A percentile compares a stretch with the other conserved stretches of the same genome.
These are phyloP conservation scores for Colletotrichum tamarilloi DNA, from an alignment of 2,329 filamentous ascomycete species.

Conservation along the genomic window DNA sequence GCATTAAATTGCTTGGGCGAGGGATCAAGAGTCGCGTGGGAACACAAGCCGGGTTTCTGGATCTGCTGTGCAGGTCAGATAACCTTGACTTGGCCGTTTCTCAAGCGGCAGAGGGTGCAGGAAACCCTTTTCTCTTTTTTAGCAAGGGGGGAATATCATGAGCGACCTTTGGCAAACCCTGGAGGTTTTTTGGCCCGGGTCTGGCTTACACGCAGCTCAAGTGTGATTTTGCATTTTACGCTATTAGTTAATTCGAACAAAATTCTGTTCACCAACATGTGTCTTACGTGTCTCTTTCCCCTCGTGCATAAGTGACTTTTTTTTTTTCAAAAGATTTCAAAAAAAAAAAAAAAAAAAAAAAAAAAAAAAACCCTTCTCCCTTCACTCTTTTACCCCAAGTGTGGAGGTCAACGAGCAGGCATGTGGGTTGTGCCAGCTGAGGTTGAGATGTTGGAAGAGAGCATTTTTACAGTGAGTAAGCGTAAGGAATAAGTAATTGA, in stretches of 20 bases:
- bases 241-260: conserved; percentile 57
- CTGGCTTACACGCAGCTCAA: conserved; percentile 51
- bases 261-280: conserved; percentile 31
- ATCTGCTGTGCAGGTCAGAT: conserved; percentile 26
- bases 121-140: conserved; percentile 45
- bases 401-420: background rate
- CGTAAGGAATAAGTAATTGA: background rate
- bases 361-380: too few species aligned
- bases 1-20: conserved; percentile 9
- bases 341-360: too few species aligned
- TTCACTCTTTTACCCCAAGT: background rate
- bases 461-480: background rate
- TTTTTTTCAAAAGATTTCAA: background rate
- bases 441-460: too few species aligned
- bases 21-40: conserved; percentile 20
- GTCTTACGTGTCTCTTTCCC: background rate
- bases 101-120: conserved; percentile 40
- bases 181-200: conserved; percentile 46
- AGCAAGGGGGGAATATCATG: background rate
- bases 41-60: background rate
- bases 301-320: background rate
- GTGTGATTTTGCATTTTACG: conserved; percentile 46
- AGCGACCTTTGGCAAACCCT: conserved; percentile 34
- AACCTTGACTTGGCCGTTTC: background rate
- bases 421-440: background rate